Evolutionary conservation across 2,329 filamentous ascomycete species (phyloP).

Genomic region (Teratosphaeria zuluensis): DNA sequence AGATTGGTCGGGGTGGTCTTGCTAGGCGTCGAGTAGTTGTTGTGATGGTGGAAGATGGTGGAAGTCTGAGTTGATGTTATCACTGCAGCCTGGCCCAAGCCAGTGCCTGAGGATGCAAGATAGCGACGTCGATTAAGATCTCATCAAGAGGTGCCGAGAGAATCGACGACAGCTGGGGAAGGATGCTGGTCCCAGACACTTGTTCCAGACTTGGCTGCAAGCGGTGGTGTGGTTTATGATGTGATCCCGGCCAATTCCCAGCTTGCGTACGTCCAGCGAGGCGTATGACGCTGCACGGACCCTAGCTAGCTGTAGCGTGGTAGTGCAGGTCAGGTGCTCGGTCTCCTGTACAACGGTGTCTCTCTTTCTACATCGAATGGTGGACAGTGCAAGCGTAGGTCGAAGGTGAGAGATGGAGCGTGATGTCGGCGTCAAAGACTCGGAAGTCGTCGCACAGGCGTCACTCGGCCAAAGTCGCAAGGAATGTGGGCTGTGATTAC

Average conservation of each 20-base stretch:
- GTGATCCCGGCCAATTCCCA: neutral
- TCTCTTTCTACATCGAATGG: neutral
- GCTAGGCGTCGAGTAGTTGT: neutral
- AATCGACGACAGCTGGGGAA: neutral
- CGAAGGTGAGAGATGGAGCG: neutral
- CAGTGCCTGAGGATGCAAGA: neutral
- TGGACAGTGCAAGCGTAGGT: neutral
- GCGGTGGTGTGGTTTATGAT: neutral
- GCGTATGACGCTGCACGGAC: neutral
- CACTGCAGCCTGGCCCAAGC: neutral
- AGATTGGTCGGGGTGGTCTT: neutral
- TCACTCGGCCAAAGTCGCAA: neutral
- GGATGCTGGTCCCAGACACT: neutral
- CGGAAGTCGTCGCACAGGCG: neutral
- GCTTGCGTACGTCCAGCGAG: neutral
- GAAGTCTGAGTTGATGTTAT: neutral
- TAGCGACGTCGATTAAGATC: neutral
- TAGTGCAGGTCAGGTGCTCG: neutral
- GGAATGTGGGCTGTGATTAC: neutral
- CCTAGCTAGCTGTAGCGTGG: neutral
- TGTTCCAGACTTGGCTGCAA: neutral
- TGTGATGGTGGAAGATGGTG: neutral
- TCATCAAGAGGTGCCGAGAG: neutral
- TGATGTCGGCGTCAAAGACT: neutral
- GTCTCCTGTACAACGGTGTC: neutral